Conservation (phyloP, 1,139 yeast species). For the Zhuliangozyma parablackwelliae region DNA sequence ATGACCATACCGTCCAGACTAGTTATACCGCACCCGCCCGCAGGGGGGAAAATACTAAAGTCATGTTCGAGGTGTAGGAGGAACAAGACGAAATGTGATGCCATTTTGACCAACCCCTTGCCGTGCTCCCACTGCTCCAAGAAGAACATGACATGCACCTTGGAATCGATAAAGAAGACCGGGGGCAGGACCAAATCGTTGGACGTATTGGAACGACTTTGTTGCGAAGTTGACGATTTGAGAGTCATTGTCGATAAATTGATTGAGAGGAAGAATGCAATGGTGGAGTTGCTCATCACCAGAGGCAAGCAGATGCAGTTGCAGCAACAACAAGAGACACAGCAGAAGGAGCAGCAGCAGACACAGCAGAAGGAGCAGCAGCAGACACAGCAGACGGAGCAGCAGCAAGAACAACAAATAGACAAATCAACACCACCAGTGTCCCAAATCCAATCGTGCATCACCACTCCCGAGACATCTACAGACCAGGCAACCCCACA, state of each 20-base stretch:
- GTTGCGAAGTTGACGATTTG: slow-evolving; percentile 21
- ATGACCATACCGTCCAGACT: slow-evolving; percentile 19
- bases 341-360: neutral
- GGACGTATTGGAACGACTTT: slow-evolving; percentile 29
- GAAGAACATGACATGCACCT: slow-evolving; percentile 46
- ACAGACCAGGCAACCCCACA: slow-evolving; percentile 2
- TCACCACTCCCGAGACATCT: slow-evolving; percentile 16
- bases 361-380: slow-evolving; percentile 3
- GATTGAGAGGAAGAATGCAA: slow-evolving; percentile 20
- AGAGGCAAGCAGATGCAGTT: slow-evolving; percentile 13
- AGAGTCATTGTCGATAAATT: slow-evolving; percentile 11
- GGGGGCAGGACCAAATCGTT: slow-evolving; percentile 23
- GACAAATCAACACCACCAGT: slow-evolving; percentile 19
- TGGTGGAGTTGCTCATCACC: slow-evolving; percentile 21
- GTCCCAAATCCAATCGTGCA: slow-evolving; percentile 27
- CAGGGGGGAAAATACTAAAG: slow-evolving; percentile 34
- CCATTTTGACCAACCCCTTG: slow-evolving; percentile 43
- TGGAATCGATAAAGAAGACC: slow-evolving; percentile 36
- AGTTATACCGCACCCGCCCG: slow-evolving; percentile 15
- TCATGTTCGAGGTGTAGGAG: slow-evolving; percentile 62
- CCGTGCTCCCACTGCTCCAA: slow-evolving; percentile 58
- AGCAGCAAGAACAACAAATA: slow-evolving; percentile 1
- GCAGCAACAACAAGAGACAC: neutral
- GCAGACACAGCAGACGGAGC: neutral
- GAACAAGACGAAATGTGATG: slow-evolving; percentile 65